These are phyloP conservation scores for Maudiozyma bulderi DNA, from an alignment of 805 yeast genomes.

Conservation along the genomic window DNA sequence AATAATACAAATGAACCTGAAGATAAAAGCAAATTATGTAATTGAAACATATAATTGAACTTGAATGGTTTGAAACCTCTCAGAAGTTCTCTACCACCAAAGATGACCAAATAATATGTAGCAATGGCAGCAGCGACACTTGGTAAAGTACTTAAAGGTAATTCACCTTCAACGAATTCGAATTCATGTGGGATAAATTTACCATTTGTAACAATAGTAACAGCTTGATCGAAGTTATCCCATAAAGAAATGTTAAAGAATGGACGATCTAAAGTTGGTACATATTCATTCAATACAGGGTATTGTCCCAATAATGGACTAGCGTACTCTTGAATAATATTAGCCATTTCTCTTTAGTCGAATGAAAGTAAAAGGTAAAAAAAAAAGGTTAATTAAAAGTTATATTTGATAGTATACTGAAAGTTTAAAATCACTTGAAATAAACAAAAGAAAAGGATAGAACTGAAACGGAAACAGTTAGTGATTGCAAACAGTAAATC, in stretches of 20 bases:
- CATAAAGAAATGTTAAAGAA: constrained; percentile 29
- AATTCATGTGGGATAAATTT: constrained; percentile 38
- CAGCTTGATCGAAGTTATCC: constrained; percentile 18
- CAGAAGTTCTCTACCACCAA: constrained; percentile 71
- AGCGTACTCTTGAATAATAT: constrained; percentile 10
- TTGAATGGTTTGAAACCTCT: constrained; percentile 55
- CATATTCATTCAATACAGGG: constrained; percentile 12
- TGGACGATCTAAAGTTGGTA: constrained; percentile 28
- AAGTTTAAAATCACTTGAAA: too few species aligned
- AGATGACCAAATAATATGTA: constrained; percentile 66
- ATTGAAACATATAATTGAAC: constrained; percentile 64
- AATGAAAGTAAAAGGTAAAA: not conserved
- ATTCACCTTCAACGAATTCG: constrained; percentile 51
- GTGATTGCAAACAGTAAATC: too few species aligned
- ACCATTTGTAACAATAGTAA: constrained; percentile 16
- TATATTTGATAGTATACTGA: too few species aligned
- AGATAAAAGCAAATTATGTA: constrained; percentile 77
- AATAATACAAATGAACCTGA: constrained; percentile 55
- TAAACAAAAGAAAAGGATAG: not conserved
- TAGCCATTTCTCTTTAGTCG: constrained; percentile 6
- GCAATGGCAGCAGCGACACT: constrained; percentile 51
- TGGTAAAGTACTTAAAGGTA: constrained; percentile 56
- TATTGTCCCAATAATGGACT: constrained; percentile 15
- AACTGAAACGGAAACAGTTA: too few species aligned
- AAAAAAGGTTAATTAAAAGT: not conserved